Evolutionary conservation across 306 rosid genomes (phyloP).

Genomic region (Citrullus amarus): DNA sequence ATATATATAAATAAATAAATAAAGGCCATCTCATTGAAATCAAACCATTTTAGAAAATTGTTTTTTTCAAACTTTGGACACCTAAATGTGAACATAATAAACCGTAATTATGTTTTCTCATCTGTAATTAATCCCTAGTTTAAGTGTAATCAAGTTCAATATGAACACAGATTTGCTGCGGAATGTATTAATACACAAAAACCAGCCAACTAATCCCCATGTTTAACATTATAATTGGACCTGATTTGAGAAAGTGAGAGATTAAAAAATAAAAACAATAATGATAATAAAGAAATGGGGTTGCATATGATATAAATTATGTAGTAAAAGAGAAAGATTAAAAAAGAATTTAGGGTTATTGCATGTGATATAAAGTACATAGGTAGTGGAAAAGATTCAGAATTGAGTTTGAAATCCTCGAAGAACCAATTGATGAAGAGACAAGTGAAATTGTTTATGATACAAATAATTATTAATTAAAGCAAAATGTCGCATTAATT

Average conservation of each 20-base stretch:
- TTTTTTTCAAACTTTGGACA: neutral
- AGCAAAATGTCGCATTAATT: conserved; percentile 3
- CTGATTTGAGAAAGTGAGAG: neutral
- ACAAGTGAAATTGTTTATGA: neutral
- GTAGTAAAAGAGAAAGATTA: neutral
- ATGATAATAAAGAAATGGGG: neutral
- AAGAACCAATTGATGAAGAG: neutral
- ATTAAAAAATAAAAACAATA: neutral
- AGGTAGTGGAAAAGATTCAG: neutral
- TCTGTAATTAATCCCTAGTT: neutral
- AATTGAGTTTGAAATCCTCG: neutral
- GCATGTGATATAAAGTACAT: neutral
- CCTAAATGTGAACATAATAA: neutral
- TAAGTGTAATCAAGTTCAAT: neutral
- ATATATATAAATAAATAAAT: neutral
- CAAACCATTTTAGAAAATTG: neutral
- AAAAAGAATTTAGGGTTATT: neutral
- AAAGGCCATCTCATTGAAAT: neutral
- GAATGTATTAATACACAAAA: neutral
- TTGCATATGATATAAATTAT: neutral
- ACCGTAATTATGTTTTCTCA: neutral
- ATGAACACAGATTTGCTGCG: neutral
- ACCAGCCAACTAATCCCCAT: neutral
- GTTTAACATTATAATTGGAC: neutral
- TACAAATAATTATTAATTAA: neutral